Conservation (phyloP, 192 early-diverging fungal species). For the Physocladia obscura region DNA sequence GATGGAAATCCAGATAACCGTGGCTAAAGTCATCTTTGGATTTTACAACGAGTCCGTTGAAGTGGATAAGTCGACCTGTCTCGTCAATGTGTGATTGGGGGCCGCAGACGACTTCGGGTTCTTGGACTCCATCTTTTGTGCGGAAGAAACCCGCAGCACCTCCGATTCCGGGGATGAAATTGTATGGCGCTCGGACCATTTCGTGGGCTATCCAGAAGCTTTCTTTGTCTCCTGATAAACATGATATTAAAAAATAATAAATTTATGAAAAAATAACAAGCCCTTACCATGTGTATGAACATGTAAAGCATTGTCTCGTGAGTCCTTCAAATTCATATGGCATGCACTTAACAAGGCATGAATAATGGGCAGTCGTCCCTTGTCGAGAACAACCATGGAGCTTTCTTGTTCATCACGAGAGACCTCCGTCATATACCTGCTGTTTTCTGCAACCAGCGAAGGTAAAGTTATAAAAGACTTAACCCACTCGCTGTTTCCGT, state of each 20-base stretch:
- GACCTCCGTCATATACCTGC: conserved; percentile 44
- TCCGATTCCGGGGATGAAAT: conserved; percentile 20
- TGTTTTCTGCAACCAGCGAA: conserved; percentile 33
- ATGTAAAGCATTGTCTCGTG: conserved; percentile 27
- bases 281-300: conserved; percentile 25
- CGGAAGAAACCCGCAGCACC: conserved; percentile 28
- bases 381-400: conserved; percentile 66
- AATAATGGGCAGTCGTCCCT: conserved; percentile 39
- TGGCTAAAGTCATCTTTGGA: conserved; percentile 33
- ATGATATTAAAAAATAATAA: neutral
- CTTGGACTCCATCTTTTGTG: conserved; percentile 28
- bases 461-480: conserved; percentile 50
- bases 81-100: conserved; percentile 35
- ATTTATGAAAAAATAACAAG: neutral
- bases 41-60: conserved; percentile 35
- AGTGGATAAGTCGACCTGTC: conserved; percentile 19
- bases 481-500: conserved; percentile 48
- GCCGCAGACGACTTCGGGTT: conserved; percentile 29
- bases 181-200: conserved; percentile 57
- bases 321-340: conserved; percentile 52
- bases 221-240: conserved; percentile 60
- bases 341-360: conserved; percentile 57
- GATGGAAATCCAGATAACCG: conserved; percentile 25
- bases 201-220: conserved; percentile 68
- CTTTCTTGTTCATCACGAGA: conserved; percentile 65